Percentiles rank a stretch among this genome's conserved stretches.
Evolutionary conservation across 164 flowering plant species (phyloP).

Genomic region (Macadamia tetraphylla): DNA sequence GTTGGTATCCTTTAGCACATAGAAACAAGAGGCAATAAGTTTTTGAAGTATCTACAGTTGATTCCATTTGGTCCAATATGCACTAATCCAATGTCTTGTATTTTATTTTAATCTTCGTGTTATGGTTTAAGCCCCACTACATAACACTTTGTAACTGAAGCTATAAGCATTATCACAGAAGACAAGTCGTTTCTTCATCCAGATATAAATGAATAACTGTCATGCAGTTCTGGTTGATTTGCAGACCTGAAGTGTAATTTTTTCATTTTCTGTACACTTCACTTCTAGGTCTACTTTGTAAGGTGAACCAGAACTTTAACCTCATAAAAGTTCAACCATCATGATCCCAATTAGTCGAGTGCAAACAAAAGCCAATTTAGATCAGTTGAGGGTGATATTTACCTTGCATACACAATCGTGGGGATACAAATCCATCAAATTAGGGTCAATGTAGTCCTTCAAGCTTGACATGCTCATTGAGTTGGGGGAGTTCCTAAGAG

Average conservation of each 20-base stretch:
- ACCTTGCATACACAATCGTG: constrained; percentile 92
- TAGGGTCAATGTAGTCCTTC: constrained; percentile 77
- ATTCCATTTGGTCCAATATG: no score
- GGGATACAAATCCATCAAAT: constrained; percentile 81
- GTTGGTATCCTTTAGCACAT: background rate
- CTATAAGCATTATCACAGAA: background rate
- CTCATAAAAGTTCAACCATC: no score
- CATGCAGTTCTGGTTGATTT: background rate
- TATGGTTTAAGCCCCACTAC: background rate
- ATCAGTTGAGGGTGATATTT: constrained; percentile 7
- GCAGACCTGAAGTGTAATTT: background rate
- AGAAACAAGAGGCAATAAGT: no score
- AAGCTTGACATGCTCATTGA: constrained; percentile 71
- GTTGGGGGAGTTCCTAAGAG: constrained; percentile 62
- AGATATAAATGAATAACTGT: background rate
- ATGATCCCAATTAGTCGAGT: no score
- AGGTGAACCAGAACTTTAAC: no score
- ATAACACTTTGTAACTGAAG: background rate
- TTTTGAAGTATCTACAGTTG: no score
- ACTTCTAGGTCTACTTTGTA: no score
- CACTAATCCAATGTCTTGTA: no score
- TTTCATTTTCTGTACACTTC: no score
- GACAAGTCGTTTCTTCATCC: background rate
- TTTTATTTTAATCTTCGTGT: background rate
- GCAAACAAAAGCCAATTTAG: no score